Base-by-base conservation (phyloP, 495 filamentous ascomycete species). In the Penicillium taxi region DNA sequence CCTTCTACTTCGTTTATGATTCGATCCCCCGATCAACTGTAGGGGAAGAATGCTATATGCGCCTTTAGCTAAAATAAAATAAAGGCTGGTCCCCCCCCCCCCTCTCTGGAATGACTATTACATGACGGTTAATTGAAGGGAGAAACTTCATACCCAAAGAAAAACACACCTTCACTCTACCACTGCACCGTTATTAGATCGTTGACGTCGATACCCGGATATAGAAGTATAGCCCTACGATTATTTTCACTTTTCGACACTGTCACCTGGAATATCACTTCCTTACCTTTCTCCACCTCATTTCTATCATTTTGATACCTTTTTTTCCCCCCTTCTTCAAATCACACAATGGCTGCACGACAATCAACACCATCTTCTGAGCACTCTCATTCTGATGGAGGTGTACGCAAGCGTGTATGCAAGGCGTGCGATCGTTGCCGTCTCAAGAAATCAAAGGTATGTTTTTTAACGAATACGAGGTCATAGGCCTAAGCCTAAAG, bases 361-460 rank as follows among this genome's bases (percentile, higher is more conserved):
- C 66, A 70, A 56, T 58, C 66, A 50, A 58, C 64, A 34, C 64
- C 66, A 24, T 44, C 54, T 6, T 67, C 66, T 26, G 66, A 70
- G 14, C 51, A 66, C 35, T 65, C 63, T 12, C 63, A 66, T 48
- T 66, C 65, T 8, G 66, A 66, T 35, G 58, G 59, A 44, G 35
- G 26, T 12, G 53, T 69, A 12, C 71, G 75, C 41, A 79, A 80
- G 52, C 59, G 75, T 45, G 75, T 78, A 26, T 75, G 75, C 41
- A 77, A 77, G 50, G 76, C 76, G 9, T 80, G 76, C 59, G 76
- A 80, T 55, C 70, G 76, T 31, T 80, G 76, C 62, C 59, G 76
- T 29, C 41, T 78, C 39, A 80, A 80, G 56, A 80, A 80, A 52
- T 78, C 73, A 52, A 80, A 80, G 67, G 75, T 75, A 61, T 57